phyloP scores from a whole-genome alignment of 1,284 basidiomycete genomes.

The Rhodofomes roseus region DNA sequence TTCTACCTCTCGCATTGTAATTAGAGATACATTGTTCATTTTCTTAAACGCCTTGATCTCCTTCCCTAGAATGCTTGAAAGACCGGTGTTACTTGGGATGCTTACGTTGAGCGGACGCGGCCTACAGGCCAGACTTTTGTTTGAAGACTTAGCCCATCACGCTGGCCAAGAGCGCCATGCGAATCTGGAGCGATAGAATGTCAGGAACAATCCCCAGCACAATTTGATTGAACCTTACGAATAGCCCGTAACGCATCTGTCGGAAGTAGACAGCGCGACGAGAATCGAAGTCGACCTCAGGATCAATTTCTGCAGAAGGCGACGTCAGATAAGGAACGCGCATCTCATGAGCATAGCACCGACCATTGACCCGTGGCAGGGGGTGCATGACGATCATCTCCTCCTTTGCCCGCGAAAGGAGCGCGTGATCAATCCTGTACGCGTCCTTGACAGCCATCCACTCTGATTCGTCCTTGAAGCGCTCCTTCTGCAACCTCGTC shows the following conservation, averaged over 20 bases:
- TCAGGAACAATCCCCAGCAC: neutral
- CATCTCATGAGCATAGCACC: constrained; percentile 21
- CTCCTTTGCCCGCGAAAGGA: constrained; percentile 88
- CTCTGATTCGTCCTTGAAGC: constrained; percentile 80
- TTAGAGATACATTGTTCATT: neutral
- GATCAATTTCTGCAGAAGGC: constrained; percentile 78
- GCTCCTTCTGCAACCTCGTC: constrained; percentile 94
- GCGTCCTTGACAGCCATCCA: constrained; percentile 92
- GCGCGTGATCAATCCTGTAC: constrained; percentile 92
- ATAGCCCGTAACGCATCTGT: constrained; percentile 98
- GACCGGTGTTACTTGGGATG: neutral
- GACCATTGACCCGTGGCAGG: constrained; percentile 87
- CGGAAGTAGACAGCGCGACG: constrained; percentile 96
- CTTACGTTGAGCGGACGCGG: neutral
- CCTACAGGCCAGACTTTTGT: neutral
- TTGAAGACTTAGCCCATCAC: constrained; percentile 45
- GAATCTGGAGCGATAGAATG: constrained; percentile 43
- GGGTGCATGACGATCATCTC: constrained; percentile 99
- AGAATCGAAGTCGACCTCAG: constrained; percentile 96
- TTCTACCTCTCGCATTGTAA: neutral
- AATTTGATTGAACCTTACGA: constrained; percentile 56
- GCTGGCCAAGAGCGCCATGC: constrained; percentile 74
- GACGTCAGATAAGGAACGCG: neutral
- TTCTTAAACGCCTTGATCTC: neutral
- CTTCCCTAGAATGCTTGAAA: neutral